Conservation (phyloP, 169 alveolate genomes). For the Neospora caninum region DNA sequence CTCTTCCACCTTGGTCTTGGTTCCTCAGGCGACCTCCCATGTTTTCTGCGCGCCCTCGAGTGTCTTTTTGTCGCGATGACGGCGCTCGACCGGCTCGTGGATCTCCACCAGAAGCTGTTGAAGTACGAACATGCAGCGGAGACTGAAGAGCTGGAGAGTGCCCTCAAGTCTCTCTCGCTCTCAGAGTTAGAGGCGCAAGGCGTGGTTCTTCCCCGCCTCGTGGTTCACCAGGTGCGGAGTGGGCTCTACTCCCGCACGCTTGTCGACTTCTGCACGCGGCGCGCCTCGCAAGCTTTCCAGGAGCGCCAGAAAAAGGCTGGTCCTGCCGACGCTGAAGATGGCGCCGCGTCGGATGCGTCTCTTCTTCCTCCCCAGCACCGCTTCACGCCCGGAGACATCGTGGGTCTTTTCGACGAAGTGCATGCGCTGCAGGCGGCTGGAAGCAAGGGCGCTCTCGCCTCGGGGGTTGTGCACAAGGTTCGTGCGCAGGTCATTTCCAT, state of each 20-base stretch:
- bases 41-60: neutral
- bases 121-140: slow-evolving; percentile 27
- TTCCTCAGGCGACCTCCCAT: too few species aligned
- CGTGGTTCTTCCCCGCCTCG: slow-evolving; percentile 40
- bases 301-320: neutral
- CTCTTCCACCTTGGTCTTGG: too few species aligned
- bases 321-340: neutral
- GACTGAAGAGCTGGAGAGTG: slow-evolving; percentile 10
- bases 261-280: slow-evolving; percentile 10
- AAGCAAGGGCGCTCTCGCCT: slow-evolving; percentile 36
- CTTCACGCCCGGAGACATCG: slow-evolving; percentile 48
- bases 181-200: slow-evolving; percentile 26
- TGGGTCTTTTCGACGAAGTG: neutral
- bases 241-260: slow-evolving; percentile 42
- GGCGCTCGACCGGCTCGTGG: slow-evolving; percentile 5
- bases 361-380: slow-evolving; percentile 39
- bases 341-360: neutral
- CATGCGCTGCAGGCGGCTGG: neutral
- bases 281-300: neutral
- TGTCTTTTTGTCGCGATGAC: neutral
- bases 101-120: slow-evolving; percentile 40
- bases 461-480: slow-evolving; percentile 44
- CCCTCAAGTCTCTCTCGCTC: slow-evolving; percentile 16
- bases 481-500: neutral
- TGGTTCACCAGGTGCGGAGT: neutral